These are phyloP conservation scores for Moricandia moricandioides DNA, from an alignment of 345 rosid genomes.

Conservation along the genomic window DNA sequence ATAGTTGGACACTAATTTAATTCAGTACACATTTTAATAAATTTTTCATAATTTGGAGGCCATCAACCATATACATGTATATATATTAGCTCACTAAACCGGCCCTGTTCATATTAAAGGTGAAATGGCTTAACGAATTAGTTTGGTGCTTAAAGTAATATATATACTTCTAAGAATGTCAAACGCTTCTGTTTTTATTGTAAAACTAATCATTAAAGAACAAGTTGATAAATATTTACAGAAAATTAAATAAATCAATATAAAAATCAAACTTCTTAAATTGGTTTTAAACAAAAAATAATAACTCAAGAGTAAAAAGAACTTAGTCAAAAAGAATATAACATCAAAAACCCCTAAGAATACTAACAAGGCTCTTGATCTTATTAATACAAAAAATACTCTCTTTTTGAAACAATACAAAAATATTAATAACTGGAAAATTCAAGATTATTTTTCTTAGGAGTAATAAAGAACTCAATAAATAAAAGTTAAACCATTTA, in stretches of 20 bases:
- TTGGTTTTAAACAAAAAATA: neutral
- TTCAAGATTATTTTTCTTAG: neutral
- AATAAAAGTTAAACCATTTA: neutral
- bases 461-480: neutral
- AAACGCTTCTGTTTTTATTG: neutral
- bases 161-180: neutral
- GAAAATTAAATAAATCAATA: neutral
- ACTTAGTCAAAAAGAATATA: neutral
- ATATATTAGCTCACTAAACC: no score
- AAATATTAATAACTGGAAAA: neutral
- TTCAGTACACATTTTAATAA: no score
- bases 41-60: no score
- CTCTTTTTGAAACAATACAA: no score
- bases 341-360: neutral
- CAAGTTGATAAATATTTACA: neutral
- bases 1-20: no score
- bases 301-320: neutral
- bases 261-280: neutral
- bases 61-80: no score
- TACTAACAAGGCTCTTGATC: neutral
- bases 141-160: neutral
- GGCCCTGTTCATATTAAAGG: neutral
- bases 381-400: neutral
- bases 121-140: neutral
- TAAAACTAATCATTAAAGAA: neutral